phyloP scores from a whole-genome alignment of 2,329 filamentous ascomycete species.

The Cladophialophora immunda region DNA sequence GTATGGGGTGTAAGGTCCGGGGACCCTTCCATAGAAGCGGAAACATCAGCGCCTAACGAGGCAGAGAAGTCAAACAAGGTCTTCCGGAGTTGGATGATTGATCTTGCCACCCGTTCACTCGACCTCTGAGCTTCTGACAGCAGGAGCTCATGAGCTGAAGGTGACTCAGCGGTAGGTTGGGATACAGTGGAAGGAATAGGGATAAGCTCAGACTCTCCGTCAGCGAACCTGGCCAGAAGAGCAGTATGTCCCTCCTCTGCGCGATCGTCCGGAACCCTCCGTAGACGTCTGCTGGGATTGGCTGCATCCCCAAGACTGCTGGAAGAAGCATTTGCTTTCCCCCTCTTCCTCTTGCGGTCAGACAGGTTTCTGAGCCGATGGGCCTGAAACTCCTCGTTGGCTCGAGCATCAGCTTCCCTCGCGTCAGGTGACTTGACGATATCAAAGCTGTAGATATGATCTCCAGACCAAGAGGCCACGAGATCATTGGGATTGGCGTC shows the following conservation, averaged over 20 bases:
- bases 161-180: constrained; percentile 17
- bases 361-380: constrained; percentile 48
- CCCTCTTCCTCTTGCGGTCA: constrained; percentile 66
- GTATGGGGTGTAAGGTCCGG: constrained; percentile 46
- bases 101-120: constrained; percentile 65
- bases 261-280: constrained; percentile 55
- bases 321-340: constrained; percentile 54
- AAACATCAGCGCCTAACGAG: constrained; percentile 42
- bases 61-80: constrained; percentile 63
- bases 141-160: constrained; percentile 55
- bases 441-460: constrained; percentile 73
- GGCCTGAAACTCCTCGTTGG: constrained; percentile 42
- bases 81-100: constrained; percentile 62
- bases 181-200: constrained; percentile 47
- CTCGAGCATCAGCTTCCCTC: constrained; percentile 50
- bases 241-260: constrained; percentile 56
- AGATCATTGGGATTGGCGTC: constrained; percentile 74
- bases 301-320: constrained; percentile 53
- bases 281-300: constrained; percentile 56
- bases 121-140: constrained; percentile 62
- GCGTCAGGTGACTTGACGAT: constrained; percentile 67
- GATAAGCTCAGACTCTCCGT: constrained; percentile 68
- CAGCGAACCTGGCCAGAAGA: constrained; percentile 66
- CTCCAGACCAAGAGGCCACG: constrained; percentile 73
- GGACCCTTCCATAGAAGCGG: constrained; percentile 42